phyloP scores from a whole-genome alignment of 148 eudicot species.

The Agrostemma githago region DNA sequence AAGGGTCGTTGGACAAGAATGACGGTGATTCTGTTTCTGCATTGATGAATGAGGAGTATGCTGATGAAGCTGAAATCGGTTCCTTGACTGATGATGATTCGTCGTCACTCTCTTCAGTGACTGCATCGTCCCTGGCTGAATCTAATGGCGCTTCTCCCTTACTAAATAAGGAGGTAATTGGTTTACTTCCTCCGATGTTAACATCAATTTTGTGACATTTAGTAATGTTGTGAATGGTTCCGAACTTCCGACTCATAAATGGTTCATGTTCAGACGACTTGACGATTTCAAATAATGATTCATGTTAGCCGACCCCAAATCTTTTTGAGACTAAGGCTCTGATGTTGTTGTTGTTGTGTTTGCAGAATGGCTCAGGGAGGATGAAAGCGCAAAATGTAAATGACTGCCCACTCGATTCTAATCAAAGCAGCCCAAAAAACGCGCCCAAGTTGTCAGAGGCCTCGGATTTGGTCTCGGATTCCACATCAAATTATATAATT shows the following conservation, averaged over 20 bases:
- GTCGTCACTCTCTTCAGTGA: constrained; percentile 70
- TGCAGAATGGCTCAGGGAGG: constrained; percentile 25
- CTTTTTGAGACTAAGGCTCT: no score
- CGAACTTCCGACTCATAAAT: no score
- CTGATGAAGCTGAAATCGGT: constrained; percentile 80
- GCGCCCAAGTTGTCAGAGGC: constrained; percentile 20
- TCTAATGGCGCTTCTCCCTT: constrained; percentile 43
- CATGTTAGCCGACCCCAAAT: no score
- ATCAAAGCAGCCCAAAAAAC: constrained; percentile 26
- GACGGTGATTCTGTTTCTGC: constrained; percentile 58
- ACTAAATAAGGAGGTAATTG: constrained; percentile 44
- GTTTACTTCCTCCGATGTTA: constrained; percentile 1
- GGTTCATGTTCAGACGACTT: no score
- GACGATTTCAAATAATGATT: no score
- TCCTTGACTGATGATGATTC: constrained; percentile 71
- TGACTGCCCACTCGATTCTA: constrained; percentile 31
- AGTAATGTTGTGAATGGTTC: background rate
- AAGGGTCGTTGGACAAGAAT: constrained; percentile 52
- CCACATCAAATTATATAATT: constrained; percentile 27
- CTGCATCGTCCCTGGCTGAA: constrained; percentile 44
- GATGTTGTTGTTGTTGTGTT: background rate
- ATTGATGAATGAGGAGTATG: constrained; percentile 70
- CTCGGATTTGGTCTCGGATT: constrained; percentile 24
- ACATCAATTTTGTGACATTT: constrained; percentile 1
- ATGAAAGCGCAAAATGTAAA: constrained; percentile 18